phyloP scores from a whole-genome alignment of 176 grass and related monocot species.

The Triticum monococcum region DNA sequence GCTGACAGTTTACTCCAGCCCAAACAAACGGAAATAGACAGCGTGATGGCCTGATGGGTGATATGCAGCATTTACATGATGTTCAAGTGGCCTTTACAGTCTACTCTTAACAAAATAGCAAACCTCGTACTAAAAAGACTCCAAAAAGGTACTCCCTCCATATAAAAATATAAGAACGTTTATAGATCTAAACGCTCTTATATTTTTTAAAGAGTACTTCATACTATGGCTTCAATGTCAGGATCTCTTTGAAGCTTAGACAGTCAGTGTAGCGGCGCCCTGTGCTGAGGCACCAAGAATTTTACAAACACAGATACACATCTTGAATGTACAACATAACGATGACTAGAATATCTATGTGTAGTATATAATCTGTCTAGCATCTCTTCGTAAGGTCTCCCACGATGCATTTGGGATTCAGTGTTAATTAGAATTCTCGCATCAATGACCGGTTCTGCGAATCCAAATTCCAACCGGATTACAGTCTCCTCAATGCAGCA shows the following conservation, averaged over 20 bases:
- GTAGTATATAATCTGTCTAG: background rate
- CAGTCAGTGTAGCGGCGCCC: background rate
- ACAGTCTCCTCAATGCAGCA: background rate
- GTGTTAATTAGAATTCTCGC: slow-evolving; percentile 3
- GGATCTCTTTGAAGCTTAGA: background rate
- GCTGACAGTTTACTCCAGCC: no score
- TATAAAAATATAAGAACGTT: no score
- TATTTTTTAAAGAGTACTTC: no score
- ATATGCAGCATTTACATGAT: background rate
- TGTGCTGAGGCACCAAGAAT: background rate
- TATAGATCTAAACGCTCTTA: no score
- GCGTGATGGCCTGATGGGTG: background rate
- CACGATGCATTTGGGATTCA: background rate
- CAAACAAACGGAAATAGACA: background rate
- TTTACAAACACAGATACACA: background rate
- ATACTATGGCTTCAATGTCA: background rate
- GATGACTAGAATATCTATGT: slow-evolving; percentile 6
- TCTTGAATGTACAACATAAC: slow-evolving; percentile 35
- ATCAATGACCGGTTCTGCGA: background rate
- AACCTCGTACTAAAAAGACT: slow-evolving; percentile 6
- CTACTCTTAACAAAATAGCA: background rate
- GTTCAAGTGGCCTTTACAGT: background rate
- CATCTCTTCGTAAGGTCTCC: slow-evolving; percentile 4
- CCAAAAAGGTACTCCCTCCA: background rate
- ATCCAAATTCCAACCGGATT: background rate